Evolutionary conservation across 2,329 filamentous ascomycete species (phyloP).

Genomic region (Penicillium thymicola): DNA sequence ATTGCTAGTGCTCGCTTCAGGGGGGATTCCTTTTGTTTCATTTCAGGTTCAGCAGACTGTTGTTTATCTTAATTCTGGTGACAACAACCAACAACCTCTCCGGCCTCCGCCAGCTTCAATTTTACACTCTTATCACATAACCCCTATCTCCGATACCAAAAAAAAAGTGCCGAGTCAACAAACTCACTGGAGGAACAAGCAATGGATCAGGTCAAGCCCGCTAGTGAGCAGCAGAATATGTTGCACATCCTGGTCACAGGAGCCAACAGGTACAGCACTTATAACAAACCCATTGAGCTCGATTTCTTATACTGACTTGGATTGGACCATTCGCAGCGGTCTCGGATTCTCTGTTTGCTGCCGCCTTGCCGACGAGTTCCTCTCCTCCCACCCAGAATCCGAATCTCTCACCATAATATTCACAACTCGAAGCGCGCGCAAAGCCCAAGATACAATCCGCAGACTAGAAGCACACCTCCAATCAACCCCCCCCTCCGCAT

Average conservation of each 20-base stretch:
- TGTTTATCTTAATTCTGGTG: neutral
- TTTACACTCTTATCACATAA: constrained; percentile 12
- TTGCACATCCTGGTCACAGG: constrained; percentile 70
- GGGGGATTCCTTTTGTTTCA: neutral
- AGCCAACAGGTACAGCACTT: constrained; percentile 69
- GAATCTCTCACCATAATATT: constrained; percentile 75
- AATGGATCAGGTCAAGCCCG: constrained; percentile 15
- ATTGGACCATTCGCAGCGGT: constrained; percentile 56
- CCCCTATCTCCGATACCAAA: constrained; percentile 9
- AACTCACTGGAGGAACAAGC: constrained; percentile 5
- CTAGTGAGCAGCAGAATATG: constrained; percentile 21
- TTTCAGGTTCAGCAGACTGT: neutral
- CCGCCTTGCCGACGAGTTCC: constrained; percentile 86
- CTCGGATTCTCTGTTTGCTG: constrained; percentile 80
- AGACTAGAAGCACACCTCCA: constrained; percentile 63
- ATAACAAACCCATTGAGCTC: neutral
- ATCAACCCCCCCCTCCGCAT: constrained; percentile 38
- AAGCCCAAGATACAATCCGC: constrained; percentile 69
- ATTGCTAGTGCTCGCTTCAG: neutral
- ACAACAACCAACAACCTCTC: neutral
- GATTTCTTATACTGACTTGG: constrained; percentile 10
- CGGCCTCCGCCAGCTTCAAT: neutral
- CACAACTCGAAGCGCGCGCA: constrained; percentile 72
- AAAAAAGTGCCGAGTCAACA: constrained; percentile 7
- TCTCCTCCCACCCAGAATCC: constrained; percentile 61